Percentiles rank a stretch among this genome's conserved stretches.
phyloP scores from a whole-genome alignment of 1,139 yeast genomes.

The Saccharomyces hybrid region DNA sequence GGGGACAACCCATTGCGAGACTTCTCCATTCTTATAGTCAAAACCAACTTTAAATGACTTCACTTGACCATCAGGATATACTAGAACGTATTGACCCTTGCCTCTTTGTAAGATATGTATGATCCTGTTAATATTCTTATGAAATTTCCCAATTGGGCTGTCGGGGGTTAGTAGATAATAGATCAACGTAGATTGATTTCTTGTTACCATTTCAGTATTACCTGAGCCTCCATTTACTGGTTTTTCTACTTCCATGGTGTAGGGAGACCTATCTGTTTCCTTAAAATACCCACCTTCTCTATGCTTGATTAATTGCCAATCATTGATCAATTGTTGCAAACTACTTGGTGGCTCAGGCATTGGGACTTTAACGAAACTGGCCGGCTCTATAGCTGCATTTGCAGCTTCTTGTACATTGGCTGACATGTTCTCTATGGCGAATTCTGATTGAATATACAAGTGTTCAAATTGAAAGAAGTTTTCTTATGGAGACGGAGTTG shows the following conservation, averaged over 20 bases:
- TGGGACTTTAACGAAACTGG: constrained; percentile 14
- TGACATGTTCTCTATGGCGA: neutral
- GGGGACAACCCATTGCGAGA: constrained; percentile 50
- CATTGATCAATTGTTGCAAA: constrained; percentile 25
- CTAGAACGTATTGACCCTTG: constrained; percentile 42
- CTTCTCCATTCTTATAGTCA: constrained; percentile 38
- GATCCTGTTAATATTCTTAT: constrained; percentile 41
- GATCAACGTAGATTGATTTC: constrained; percentile 41
- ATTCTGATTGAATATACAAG: neutral
- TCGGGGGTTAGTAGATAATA: constrained; percentile 42
- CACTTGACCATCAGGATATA: constrained; percentile 40
- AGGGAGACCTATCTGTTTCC: constrained; percentile 44
- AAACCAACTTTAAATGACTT: constrained; percentile 44
- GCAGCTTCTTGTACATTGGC: neutral
- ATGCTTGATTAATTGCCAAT: constrained; percentile 35
- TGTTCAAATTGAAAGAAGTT: neutral
- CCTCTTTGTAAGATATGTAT: constrained; percentile 45
- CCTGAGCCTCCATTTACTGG: constrained; percentile 7
- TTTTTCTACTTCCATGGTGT: constrained; percentile 34
- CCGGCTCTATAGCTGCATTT: constrained; percentile 14
- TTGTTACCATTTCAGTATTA: constrained; percentile 2
- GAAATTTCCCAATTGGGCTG: constrained; percentile 41
- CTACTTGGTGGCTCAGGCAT: constrained; percentile 15
- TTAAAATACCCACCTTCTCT: constrained; percentile 46
- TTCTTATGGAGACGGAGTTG: neutral